These are phyloP conservation scores for Phytopythium mirpurense DNA, from an alignment of 352 stramenopile genomes.

Conservation along the genomic window DNA sequence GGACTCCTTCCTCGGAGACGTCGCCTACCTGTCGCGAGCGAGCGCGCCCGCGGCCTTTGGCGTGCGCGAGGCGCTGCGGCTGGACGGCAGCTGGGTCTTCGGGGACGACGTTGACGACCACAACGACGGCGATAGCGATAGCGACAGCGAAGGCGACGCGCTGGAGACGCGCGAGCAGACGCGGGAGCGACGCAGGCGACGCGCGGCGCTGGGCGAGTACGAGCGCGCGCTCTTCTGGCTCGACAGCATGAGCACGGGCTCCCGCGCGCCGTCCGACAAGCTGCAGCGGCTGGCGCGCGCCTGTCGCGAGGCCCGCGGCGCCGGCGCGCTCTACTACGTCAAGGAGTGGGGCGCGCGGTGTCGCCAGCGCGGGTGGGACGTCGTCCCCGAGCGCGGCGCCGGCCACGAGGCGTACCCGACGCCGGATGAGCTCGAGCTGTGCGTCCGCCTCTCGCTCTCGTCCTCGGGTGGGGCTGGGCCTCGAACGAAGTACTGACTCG, in stretches of 20 bases:
- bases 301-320: slow-evolving; percentile 38
- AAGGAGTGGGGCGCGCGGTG: slow-evolving; percentile 11
- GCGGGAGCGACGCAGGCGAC: background rate
- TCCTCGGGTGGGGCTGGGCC: too few relatives aligned
- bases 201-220: slow-evolving; percentile 22
- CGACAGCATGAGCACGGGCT: slow-evolving; percentile 28
- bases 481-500: too few relatives aligned
- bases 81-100: slow-evolving; percentile 31
- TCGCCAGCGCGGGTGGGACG: slow-evolving; percentile 9
- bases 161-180: background rate
- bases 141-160: slow-evolving; percentile 9
- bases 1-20: slow-evolving; percentile 31
- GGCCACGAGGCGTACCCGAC: background rate
- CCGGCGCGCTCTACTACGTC: slow-evolving; percentile 29
- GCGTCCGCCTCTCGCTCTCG: too few relatives aligned
- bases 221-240: slow-evolving; percentile 31
- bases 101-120: background rate
- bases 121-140: slow-evolving; percentile 8
- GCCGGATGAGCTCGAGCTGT: background rate
- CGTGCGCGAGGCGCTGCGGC: slow-evolving; percentile 36
- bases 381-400: background rate
- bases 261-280: slow-evolving; percentile 56
- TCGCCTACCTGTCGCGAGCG: slow-evolving; percentile 22
- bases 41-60: slow-evolving; percentile 29
- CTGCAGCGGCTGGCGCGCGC: slow-evolving; percentile 35